phyloP scores from a whole-genome alignment of 768 basidiomycete species.

The Nidularia pulvinata region DNA sequence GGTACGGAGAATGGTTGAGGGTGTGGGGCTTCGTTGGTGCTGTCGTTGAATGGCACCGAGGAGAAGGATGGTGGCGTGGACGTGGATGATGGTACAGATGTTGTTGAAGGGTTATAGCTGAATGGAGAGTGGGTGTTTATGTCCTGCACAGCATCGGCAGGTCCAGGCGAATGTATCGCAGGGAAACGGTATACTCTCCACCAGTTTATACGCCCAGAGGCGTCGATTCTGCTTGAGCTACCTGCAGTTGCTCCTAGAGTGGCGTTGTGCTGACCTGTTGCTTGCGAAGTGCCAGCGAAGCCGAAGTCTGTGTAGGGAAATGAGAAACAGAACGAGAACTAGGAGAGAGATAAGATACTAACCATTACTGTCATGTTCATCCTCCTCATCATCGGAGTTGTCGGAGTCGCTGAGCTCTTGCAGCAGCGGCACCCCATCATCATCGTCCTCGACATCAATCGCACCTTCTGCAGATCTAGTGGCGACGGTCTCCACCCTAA shows the following conservation, averaged over 20 bases:
- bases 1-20: neutral
- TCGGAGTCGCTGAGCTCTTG: constrained; percentile 29
- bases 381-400: constrained; percentile 29
- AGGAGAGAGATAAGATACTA: neutral
- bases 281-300: too few species aligned
- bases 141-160: neutral
- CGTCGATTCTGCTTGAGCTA: constrained; percentile 22
- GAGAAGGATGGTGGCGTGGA: neutral
- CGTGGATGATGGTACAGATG: neutral
- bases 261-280: too few species aligned
- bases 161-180: constrained; percentile 42
- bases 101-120: too few species aligned
- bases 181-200: constrained; percentile 87
- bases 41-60: neutral
- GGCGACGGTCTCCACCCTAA: neutral
- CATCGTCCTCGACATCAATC: constrained; percentile 1
- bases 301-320: too few species aligned
- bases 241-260: constrained; percentile 8
- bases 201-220: constrained; percentile 63
- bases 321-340: neutral
- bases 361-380: constrained; percentile 22
- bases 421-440: constrained; percentile 24
- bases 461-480: constrained; percentile 1
- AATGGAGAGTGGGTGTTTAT: too few species aligned
- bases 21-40: too few species aligned